phyloP scores from a whole-genome alignment of 2,329 filamentous ascomycete genomes.

The Penicillium rolfsii region DNA sequence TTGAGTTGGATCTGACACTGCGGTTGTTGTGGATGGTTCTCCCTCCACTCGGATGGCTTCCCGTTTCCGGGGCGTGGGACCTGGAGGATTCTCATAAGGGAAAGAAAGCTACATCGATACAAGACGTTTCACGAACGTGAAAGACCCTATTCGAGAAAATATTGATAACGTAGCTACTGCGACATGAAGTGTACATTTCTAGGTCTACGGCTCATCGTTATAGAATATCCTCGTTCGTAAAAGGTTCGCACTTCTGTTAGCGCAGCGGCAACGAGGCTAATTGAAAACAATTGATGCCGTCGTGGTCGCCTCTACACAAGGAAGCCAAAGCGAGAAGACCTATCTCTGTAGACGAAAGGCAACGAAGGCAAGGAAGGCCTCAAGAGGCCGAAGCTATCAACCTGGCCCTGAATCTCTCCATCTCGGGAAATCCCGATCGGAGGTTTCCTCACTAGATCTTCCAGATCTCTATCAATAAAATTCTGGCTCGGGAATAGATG shows the following conservation, averaged over 20 bases:
- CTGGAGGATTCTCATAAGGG: neutral
- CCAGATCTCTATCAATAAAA: too few relatives aligned
- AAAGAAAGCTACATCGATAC: neutral
- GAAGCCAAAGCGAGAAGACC: too few relatives aligned
- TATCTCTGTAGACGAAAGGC: too few relatives aligned
- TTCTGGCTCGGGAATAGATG: neutral
- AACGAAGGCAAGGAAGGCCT: too few relatives aligned
- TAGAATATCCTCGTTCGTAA: neutral
- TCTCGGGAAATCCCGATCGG: too few relatives aligned
- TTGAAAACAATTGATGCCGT: too few relatives aligned
- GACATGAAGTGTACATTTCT: neutral
- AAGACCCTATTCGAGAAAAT: neutral
- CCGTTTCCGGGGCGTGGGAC: neutral
- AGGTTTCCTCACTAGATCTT: too few relatives aligned
- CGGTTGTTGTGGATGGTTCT: neutral
- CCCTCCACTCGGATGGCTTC: constrained; percentile 3
- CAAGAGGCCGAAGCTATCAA: too few relatives aligned
- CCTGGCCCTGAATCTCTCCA: too few relatives aligned
- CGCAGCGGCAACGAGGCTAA: neutral
- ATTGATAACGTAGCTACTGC: neutral
- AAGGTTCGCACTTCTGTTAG: neutral
- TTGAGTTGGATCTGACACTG: neutral
- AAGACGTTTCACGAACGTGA: neutral
- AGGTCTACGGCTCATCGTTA: neutral
- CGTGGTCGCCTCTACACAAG: too few relatives aligned